Base-by-base conservation (phyloP, 495 filamentous ascomycete genomes). In the Aspergillus conjunctus region DNA sequence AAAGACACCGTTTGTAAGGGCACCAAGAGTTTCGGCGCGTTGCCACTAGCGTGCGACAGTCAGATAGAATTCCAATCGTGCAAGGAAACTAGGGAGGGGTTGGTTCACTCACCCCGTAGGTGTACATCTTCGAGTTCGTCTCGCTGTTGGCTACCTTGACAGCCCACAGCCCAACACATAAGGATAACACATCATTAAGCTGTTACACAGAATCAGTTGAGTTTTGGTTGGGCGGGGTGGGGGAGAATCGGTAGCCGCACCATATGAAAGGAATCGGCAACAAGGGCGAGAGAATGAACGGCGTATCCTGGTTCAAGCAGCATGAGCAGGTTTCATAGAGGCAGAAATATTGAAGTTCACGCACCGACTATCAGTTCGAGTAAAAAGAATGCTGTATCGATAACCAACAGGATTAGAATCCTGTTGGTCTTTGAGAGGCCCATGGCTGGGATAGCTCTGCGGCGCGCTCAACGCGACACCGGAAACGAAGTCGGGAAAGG, bases 261-360 rank as follows among this genome's bases (percentile, higher is more conserved):
- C 94, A 98, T 98, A 68, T 98, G 94, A 77, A 98, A 98, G 57
- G 94, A 91, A 78, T 98, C 94, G 39, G 94, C 94, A 68, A 95
- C 90, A 56, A 98, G 82, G 17, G 94, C 94, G 61, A 98, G 85
- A 30, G 94, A 98, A 66, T 91, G 87, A 55, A 95, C 92, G 44
- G 84, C 74, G 74, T 94, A 91, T 55, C 94, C 85, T 87, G 45
- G 33, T 48, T 18, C 12, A 15, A 15, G 48, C 11, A 5, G 22
- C 11, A 61, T 74, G 45, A 74, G 64, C 34, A 14, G 20, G 26
- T 7, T 21, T 21, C 20, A 43, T 1, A 37, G 11, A 1, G n/a
- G 22, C 11, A 7, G 11, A n/a, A 48, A 45, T 11, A 11, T n/a
- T 4, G 9, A 41, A 11, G 12, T 41, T 8, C 21, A 70, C 82